Base-by-base conservation (phyloP, 768 basidiomycete species). In the Macrolepiota dolichaula region DNA sequence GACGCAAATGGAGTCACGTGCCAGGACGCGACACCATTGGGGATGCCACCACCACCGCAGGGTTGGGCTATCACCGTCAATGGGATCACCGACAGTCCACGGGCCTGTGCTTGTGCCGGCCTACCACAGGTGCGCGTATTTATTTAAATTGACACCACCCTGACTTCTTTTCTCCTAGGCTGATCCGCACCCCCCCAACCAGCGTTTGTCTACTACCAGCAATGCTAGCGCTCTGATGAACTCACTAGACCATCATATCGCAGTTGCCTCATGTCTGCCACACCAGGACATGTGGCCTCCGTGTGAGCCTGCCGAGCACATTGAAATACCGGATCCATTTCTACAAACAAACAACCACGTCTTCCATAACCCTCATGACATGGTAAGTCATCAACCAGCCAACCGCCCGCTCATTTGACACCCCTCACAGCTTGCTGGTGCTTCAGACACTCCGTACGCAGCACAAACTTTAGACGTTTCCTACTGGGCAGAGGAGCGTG, bases 381-480 rank as follows among this genome's bases (percentile, higher is more conserved):
- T 66, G 67, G 70, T 70, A 12, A 44, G 68, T 56, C 25, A 51
- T 52, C 27, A 40, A 32, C 2, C 36, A 15, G 38, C 12, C 38
- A 50, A 17, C 49, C 40, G 19, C 29, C 17, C 35, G 6, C 37
- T 44, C 7, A 51, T 38, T 10, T 50, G 25, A 42, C 22, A 47
- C 25, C 22, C 5, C 53, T 37, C 29, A 10, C 52, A 68, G 69
- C 63, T 70, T 47, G 66, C 63, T 47, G 60, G 52, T 57, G 60
- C 65, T 49, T 53, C 58, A 9, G 25, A 37, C 24, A 49, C 44
- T 37, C 29, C 42, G 24, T 10, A 47, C 44, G 35, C 59, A 61
- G 52, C 32, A 29, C 44, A 49, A 38, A 38, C 19, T 15, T 54
- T 49, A 49, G 44, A 44, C 24, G 52, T 55, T 49, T 27, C 37